Base-by-base conservation (phyloP, 1,139 yeast species). In the Magnusiomyces suaveolens region DNA sequence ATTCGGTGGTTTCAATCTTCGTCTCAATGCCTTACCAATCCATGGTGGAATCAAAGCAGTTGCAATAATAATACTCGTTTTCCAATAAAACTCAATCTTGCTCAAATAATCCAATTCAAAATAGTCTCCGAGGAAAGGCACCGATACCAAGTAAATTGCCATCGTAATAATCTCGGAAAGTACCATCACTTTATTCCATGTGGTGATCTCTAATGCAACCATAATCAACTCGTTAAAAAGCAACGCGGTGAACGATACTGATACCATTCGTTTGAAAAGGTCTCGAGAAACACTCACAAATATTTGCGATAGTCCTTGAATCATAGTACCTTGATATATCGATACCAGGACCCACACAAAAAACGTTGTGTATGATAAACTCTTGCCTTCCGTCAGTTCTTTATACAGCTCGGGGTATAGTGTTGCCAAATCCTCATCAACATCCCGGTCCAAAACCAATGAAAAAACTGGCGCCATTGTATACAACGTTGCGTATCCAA, bases 401-500 rank as follows among this genome's bases (percentile, higher is more conserved):
- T 86, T 85, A 73, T 94, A 94, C 49, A 94, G 76, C 68, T 94
- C 99, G 0, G 99, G 99, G 67, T 92, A 94, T 57, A 90, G 75
- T 59, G 84, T 82, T 1, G 97, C 95, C 60, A 92, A 78, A 54
- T 84, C 85, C 67, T 90, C 97, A 63, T 84, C 92, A 53, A 94
- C 89, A 69, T 94, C 99, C 57, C 83, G 82, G 68, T 94, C 98
- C 54, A 88, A 75, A 0, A 95, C 96, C 59, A 94, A 73, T 0
- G 97, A 87, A 65, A 94, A 94, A 1, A 94, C 98, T 0, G 99
- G 99, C 52, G 94, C 92, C 99, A 94, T 94, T 0, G 99, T 94
- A 68, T 92, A 94, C 52, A 88, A 77, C 0, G 98, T 94, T 0
- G 98, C 95, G 70, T 92, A 94, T 0, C 98, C 99, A 47, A 94